Evolutionary conservation across 2,329 filamentous ascomycete genomes (phyloP), one percentile per base, ranked within the genome.

Genomic region (Domatiomyces globalis): DNA sequence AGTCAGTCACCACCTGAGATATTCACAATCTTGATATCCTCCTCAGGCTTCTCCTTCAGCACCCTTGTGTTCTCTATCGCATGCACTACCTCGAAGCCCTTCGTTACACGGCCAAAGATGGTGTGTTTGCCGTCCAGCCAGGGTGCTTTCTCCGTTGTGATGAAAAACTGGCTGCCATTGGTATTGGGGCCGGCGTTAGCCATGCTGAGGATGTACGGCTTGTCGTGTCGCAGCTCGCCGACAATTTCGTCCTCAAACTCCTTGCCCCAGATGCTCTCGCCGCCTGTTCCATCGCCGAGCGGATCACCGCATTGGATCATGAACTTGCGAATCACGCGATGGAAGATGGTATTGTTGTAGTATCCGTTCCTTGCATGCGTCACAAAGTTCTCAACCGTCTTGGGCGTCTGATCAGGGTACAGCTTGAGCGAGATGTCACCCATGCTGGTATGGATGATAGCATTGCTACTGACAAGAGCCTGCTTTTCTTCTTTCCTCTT

Each of bases 71-170:
- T 95, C 70, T 98, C 92, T 65, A 98, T 98, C 72, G 84, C 87
- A 67, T 96, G 88, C 54, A 98, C 83, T 18, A 98, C 87, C 67
- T 98, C 92, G 64, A 96, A 72, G 0, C 92, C 92, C 64, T 89
- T 84, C 39, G 90, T 83, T 0, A 87, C 89, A 43, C 92, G 77
- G 0, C 92, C 92, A 65, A 98, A 98, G 49, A 98, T 86, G 0
- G 90, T 96, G 67, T 98, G 92, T 67, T 95, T 95, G 57, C 85
- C 83, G 66, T 98, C 92, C 49, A 98, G 70, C 92, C 92, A 98
- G 5, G 88, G 84, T 73, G 92, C 88, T 71, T 94, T 94, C 69
- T 95, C 94, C 0, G 92, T 98, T 18, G 59, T 61, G 59, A 98
- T 95, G 63, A 98, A 98, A 66, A 98, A 98, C 66, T 98, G 92